These are phyloP conservation scores for Gracilaria caudata DNA, from an alignment of 23 red algal genomes.

Conservation along the genomic window DNA sequence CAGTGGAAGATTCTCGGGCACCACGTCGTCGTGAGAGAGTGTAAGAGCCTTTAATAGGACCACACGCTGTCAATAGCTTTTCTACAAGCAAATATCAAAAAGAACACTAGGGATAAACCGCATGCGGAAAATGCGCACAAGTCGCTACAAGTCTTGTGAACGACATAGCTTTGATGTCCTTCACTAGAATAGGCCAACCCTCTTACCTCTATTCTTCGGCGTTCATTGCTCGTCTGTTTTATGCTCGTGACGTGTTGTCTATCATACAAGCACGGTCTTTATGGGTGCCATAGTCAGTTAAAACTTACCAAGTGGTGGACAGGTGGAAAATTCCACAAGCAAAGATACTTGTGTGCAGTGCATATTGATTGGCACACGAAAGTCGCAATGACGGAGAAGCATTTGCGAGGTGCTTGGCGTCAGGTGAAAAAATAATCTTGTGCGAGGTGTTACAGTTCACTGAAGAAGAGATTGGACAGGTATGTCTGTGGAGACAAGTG, in stretches of 20 bases:
- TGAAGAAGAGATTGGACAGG: background rate
- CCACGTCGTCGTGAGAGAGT: background rate
- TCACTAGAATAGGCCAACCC: too few species aligned
- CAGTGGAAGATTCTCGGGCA: conserved; percentile 46
- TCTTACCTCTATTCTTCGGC: too few species aligned
- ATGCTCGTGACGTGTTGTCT: background rate
- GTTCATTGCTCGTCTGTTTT: too few species aligned
- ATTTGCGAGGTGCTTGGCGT: background rate
- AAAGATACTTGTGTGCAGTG: background rate
- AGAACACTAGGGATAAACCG: background rate
- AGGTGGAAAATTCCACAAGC: background rate
- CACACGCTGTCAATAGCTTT: background rate
- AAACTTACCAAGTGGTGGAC: background rate
- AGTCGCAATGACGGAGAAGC: background rate
- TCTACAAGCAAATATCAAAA: background rate
- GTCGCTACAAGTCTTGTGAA: too few species aligned
- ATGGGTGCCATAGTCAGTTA: too few species aligned
- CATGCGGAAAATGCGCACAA: too few species aligned
- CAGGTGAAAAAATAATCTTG: background rate
- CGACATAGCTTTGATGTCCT: background rate
- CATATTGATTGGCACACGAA: too few species aligned
- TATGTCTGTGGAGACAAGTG: background rate
- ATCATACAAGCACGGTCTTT: background rate
- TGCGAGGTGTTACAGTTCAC: background rate
- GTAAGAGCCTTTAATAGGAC: background rate